These are phyloP conservation scores for Curvularia verruculosa DNA, from an alignment of 2,329 filamentous ascomycete genomes.

Conservation along the genomic window DNA sequence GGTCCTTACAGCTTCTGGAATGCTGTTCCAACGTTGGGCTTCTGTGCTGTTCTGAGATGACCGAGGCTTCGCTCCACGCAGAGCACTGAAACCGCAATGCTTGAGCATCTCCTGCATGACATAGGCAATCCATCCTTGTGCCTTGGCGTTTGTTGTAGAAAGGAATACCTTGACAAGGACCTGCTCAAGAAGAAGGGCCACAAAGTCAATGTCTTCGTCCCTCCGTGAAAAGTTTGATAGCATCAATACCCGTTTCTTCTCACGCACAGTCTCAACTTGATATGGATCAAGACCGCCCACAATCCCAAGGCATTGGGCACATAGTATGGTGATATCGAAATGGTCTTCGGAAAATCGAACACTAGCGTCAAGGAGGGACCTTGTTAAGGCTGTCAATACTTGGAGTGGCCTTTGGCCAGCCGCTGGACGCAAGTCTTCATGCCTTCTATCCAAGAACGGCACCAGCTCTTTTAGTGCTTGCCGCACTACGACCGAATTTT, in stretches of 20 bases:
- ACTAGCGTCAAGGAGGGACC: conserved; percentile 83
- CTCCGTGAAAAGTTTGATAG: conserved; percentile 81
- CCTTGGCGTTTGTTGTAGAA: conserved; percentile 82
- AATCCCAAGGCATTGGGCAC: conserved; percentile 82
- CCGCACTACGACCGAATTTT: conserved; percentile 83
- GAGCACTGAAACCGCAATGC: conserved; percentile 72
- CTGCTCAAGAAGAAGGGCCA: conserved; percentile 82
- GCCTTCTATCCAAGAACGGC: conserved; percentile 73
- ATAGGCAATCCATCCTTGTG: conserved; percentile 91
- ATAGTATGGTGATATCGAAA: conserved; percentile 71
- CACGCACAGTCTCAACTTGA: conserved; percentile 77
- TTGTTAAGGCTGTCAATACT: conserved; percentile 72
- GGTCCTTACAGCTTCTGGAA: conserved; percentile 79
- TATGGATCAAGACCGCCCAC: conserved; percentile 93
- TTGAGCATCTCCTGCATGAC: conserved; percentile 91
- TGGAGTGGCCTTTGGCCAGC: conserved; percentile 83
- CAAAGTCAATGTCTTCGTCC: conserved; percentile 83
- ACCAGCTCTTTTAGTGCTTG: conserved; percentile 80
- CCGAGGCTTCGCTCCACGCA: conserved; percentile 58
- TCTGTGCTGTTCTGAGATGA: conserved; percentile 62
- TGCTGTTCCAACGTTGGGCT: conserved; percentile 75
- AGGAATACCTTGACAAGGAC: conserved; percentile 90
- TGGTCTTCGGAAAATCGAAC: conserved; percentile 77
- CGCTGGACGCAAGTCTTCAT: conserved; percentile 78
- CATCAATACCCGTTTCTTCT: conserved; percentile 83